Evolutionary conservation across 768 basidiomycete species (phyloP), one percentile per base, ranked within the genome.

Genomic region (Lentinula sp.): DNA sequence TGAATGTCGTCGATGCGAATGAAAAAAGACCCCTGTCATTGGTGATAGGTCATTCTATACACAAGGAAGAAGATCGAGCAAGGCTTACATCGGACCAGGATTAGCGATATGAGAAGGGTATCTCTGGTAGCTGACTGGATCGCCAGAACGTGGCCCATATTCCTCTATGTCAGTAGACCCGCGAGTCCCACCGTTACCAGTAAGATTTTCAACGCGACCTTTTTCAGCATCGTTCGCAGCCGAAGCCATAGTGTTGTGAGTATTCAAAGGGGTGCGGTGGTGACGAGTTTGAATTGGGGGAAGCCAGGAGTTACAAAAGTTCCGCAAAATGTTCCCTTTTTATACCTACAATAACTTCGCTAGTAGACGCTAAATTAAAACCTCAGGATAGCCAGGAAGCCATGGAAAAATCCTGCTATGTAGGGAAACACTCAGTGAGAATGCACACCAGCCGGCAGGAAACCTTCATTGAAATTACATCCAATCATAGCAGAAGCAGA

Each of bases 1-100:
- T 77, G 67, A 91, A 79, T 0, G 87, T 88, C 34, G 89, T 87
- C 1, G 80, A 79, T n/a, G 84, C 84, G 67, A 85, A 85, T 13
- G 81, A 21, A 32, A 74, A 74, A n/a, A 76, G 61, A 13, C 75
- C 72, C 23, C 76, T 77, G 61, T 4, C 35, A 37, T 23, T 28
- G 37, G 45, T 23, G 39, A 35, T 23, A 21, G 11, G 3, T 28
- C 8, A 45, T 28, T 32, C n/a, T 10, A 28, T 37, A 23, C n/a
- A 35, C 21, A 54, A 13, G 1, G 9, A 4, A 11, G 21, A 11
- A 32, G 2, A 11, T 16, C 16, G 2, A 28, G 46, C 8, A 32
- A 51, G 13, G 68, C 71, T 42, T 65, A 75, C 75, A 69, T 66
- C 23, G 75, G 70, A 4, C 65, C 70, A 10, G 73, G 68, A 61